Conservation (phyloP, 2,329 filamentous ascomycete species). For the Fusarium equiseti region DNA sequence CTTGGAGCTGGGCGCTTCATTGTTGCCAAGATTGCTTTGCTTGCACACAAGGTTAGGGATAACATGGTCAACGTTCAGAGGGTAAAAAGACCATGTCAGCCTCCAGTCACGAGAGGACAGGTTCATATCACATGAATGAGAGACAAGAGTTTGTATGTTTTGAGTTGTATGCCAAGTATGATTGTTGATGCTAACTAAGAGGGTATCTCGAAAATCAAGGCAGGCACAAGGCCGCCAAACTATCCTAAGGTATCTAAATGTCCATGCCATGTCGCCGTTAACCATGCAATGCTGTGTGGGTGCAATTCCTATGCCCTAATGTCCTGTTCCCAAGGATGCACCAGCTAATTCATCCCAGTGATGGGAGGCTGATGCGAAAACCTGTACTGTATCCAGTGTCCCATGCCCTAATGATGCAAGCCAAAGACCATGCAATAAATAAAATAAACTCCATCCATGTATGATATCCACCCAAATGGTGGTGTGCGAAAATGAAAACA, state of each 20-base stretch:
- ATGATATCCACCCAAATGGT: conserved; percentile 29
- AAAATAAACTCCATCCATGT: conserved; percentile 33
- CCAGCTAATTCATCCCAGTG: conserved; percentile 38
- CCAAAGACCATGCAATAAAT: conserved; percentile 11
- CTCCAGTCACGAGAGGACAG: conserved; percentile 14
- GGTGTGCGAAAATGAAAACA: conserved; percentile 21
- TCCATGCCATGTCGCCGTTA: conserved; percentile 28
- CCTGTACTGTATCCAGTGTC: conserved; percentile 30
- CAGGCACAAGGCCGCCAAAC: conserved; percentile 32
- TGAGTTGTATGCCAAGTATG: conserved; percentile 24
- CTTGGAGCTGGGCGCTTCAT: conserved; percentile 17
- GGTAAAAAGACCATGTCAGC: not conserved
- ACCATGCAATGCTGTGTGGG: conserved; percentile 19
- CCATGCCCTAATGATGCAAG: conserved; percentile 27
- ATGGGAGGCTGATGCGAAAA: conserved; percentile 40
- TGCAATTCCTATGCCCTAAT: conserved; percentile 35
- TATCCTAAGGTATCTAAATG: conserved; percentile 45
- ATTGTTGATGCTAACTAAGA: conserved; percentile 35
- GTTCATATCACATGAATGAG: conserved; percentile 26
- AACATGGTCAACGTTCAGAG: not conserved
- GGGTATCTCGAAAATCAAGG: conserved; percentile 44
- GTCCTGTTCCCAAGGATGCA: conserved; percentile 26
- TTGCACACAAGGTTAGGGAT: not conserved
- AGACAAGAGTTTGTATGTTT: conserved; percentile 3
- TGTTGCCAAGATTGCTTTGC: conserved; percentile 4